A percentile compares a stretch with the other conserved stretches of the same genome.
These are phyloP conservation scores for Eragrostis curvula DNA, from an alignment of 176 grass and related monocot genomes.

Conservation along the genomic window DNA sequence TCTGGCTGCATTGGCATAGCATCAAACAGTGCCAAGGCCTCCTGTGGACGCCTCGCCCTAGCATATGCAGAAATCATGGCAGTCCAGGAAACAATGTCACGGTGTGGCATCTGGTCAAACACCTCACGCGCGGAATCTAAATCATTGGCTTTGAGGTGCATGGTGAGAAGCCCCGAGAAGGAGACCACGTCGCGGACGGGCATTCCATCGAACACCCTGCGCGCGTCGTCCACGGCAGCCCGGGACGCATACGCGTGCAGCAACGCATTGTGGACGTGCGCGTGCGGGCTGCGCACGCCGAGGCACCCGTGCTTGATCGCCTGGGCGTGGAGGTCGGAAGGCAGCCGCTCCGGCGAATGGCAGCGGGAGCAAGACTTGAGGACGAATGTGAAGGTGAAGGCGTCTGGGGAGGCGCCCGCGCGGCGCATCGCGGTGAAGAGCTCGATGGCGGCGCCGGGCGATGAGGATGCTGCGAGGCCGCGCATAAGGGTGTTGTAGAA, in stretches of 20 bases:
- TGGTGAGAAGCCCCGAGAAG: constrained; percentile 55
- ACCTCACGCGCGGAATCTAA: constrained; percentile 43
- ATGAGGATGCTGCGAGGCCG: constrained; percentile 42
- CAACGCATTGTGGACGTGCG: constrained; percentile 56
- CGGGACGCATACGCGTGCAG: constrained; percentile 52
- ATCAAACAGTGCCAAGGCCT: constrained; percentile 58
- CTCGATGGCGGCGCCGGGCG: constrained; percentile 39
- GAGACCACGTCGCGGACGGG: constrained; percentile 53
- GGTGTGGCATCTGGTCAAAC: constrained; percentile 56
- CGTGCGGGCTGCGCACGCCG: constrained; percentile 25
- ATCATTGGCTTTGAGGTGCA: constrained; percentile 43
- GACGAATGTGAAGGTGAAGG: constrained; percentile 72
- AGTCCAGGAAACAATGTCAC: constrained; percentile 64
- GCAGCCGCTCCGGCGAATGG: background rate
- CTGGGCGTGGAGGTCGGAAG: constrained; percentile 52
- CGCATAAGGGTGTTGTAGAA: constrained; percentile 77
- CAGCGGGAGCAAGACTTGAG: constrained; percentile 51
- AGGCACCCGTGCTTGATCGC: constrained; percentile 62
- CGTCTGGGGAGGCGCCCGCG: constrained; percentile 39
- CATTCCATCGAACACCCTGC: constrained; percentile 58
- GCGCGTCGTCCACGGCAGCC: constrained; percentile 20
- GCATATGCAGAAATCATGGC: constrained; percentile 62
- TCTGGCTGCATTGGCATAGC: constrained; percentile 57
- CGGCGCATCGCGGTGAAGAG: constrained; percentile 56
- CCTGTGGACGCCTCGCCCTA: constrained; percentile 31